phyloP scores from a whole-genome alignment of 257 asterid genomes.

The Fraxinus quadrangulata region DNA sequence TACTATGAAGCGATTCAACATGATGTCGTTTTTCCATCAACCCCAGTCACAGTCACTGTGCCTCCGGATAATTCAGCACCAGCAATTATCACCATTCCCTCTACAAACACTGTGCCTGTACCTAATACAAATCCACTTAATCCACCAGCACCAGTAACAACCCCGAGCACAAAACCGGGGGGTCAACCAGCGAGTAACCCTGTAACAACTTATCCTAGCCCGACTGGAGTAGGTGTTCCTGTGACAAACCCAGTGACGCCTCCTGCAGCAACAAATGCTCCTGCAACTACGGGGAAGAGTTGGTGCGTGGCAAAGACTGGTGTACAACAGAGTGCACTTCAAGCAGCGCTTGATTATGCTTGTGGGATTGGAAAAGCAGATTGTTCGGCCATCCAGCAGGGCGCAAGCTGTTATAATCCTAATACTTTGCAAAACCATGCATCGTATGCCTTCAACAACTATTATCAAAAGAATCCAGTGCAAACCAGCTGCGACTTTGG shows the following conservation, averaged over 20 bases:
- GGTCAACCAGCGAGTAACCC: slow-evolving; percentile 42
- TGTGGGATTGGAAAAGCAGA: slow-evolving; percentile 92
- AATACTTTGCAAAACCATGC: slow-evolving; percentile 68
- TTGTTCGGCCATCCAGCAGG: slow-evolving; percentile 72
- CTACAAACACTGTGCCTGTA: slow-evolving; percentile 39
- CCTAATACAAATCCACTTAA: slow-evolving; percentile 36
- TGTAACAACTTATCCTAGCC: slow-evolving; percentile 31
- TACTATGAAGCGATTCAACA: slow-evolving; percentile 35
- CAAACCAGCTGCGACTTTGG: slow-evolving; percentile 89
- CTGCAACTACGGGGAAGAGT: slow-evolving; percentile 61
- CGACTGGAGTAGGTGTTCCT: slow-evolving; percentile 38
- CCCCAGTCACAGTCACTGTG: slow-evolving; percentile 37
- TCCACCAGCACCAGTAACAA: slow-evolving; percentile 49
- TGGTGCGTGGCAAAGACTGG: slow-evolving; percentile 92
- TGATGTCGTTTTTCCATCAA: slow-evolving; percentile 47
- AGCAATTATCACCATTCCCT: slow-evolving; percentile 46
- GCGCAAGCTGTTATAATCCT: slow-evolving; percentile 72
- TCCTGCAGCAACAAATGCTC: slow-evolving; percentile 45
- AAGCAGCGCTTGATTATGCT: slow-evolving; percentile 82
- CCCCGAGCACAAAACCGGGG: slow-evolving; percentile 39
- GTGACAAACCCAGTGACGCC: slow-evolving; percentile 42
- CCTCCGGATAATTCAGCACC: slow-evolving; percentile 45
- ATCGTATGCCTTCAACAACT: slow-evolving; percentile 82
- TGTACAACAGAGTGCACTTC: slow-evolving; percentile 45
- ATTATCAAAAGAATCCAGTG: slow-evolving; percentile 75